Base-by-base conservation (phyloP, 1,139 yeast species). In the Hansenula lynferdii region DNA sequence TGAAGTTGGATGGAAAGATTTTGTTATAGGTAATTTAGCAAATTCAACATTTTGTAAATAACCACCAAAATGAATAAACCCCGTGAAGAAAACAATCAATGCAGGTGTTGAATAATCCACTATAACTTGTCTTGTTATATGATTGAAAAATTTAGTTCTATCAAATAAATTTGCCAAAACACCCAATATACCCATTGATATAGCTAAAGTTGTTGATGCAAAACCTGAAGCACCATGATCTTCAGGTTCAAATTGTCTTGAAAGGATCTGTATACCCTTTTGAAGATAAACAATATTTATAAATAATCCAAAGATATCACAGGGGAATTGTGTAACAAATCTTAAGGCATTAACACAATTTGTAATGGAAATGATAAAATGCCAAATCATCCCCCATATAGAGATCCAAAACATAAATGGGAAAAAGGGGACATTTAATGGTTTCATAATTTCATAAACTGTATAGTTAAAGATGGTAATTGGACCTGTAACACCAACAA, bases 401-500 rank as follows among this genome's bases (percentile, higher is more conserved):
- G 89, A 86, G 22, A 90, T 69, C 97, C 97, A 92, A 56, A 94
- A 83, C 96, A 92, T 90, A 58, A 92, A 92, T 19, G 92, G 89
- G 60, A 92, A 86, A 57, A 76, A 92, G 21, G 53, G 41, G 8
- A 60, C 51, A 17, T 56, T 43, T 12, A 9, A 29, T 58, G 85
- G 81, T 31, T 67, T 68, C 24, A 92, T 76, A 34, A 92, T 73
- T 43, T 86, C 87, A 58, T 85, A 92, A 1, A 92, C 92, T 0
- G 97, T 90, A 53, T 87, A 87, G 57, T 87, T 85, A 69, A 92
- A 90, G 42, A 92, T 89, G 3, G 95, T 69, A 12, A 92, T 81
- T 0, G 97, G 97, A 38, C 97, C 95, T 0, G 98, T 92, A 5
- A 92, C 97, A 4, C 98, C 98, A n/a, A 92, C 97, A 25, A 92